phyloP scores from a whole-genome alignment of 345 rosid species.

The Citrus inodora region DNA sequence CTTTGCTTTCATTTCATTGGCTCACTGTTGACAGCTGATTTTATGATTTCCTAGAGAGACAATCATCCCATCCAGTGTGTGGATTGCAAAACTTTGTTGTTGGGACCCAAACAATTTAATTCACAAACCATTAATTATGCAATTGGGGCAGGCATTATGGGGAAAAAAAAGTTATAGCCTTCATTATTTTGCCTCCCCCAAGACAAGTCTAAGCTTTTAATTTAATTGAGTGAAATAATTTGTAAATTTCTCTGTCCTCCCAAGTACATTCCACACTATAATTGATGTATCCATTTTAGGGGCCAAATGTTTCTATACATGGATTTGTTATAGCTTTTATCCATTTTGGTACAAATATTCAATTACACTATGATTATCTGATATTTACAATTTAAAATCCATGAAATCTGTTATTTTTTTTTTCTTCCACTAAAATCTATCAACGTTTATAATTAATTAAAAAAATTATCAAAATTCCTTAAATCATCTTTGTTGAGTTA shows the following conservation, averaged over 20 bases:
- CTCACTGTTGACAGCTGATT: background rate
- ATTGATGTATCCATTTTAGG: background rate
- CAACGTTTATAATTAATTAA: too few relatives aligned
- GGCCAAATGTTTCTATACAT: background rate
- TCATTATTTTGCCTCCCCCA: background rate
- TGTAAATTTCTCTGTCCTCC: background rate
- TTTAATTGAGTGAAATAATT: background rate
- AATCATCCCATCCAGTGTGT: background rate
- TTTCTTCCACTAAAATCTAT: too few relatives aligned
- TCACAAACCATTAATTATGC: background rate
- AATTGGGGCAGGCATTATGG: background rate
- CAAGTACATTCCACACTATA: background rate
- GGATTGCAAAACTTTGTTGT: background rate
- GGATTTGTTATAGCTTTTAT: background rate
- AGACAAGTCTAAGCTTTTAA: background rate
- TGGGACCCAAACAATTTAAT: conserved; percentile 3
- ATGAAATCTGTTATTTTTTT: too few relatives aligned
- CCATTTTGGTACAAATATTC: too few relatives aligned
- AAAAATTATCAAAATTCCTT: too few relatives aligned
- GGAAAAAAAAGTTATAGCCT: background rate
- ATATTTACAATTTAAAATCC: too few relatives aligned
- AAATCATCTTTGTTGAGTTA: too few relatives aligned
- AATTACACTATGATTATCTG: background rate
- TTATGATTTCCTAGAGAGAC: background rate
- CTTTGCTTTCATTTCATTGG: background rate